Percentiles rank a stretch among this genome's conserved stretches.
Conservation (phyloP, 1,284 basidiomycete genomes). For the Coniophora puteana region DNA sequence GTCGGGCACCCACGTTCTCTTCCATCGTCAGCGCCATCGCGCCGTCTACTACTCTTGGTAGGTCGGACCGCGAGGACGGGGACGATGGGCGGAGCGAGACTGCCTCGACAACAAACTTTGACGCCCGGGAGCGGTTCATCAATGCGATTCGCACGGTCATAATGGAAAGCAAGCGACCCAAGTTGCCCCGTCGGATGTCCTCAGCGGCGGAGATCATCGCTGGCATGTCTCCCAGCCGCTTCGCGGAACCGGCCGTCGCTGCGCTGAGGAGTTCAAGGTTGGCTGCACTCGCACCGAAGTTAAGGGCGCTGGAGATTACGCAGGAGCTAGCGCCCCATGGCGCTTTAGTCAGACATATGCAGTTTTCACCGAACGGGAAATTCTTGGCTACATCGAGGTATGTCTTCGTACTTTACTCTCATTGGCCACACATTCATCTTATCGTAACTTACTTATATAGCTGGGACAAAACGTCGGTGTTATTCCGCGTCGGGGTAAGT, state of each 20-base stretch:
- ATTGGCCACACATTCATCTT: neutral
- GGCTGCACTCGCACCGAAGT: constrained; percentile 50
- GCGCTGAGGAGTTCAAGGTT: constrained; percentile 49
- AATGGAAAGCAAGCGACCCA: constrained; percentile 27
- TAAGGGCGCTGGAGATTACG: constrained; percentile 51
- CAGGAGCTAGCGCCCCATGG: constrained; percentile 42
- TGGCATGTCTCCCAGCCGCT: constrained; percentile 32
- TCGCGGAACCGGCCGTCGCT: constrained; percentile 35
- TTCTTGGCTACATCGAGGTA: constrained; percentile 35
- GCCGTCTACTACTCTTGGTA: too few relatives aligned
- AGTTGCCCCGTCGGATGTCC: constrained; percentile 21
- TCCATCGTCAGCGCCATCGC: constrained; percentile 19
- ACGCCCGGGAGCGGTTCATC: constrained; percentile 34
- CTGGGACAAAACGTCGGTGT: constrained; percentile 74
- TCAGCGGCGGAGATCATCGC: constrained; percentile 44
- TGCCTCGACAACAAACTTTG: constrained; percentile 19
- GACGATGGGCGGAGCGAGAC: constrained; percentile 23
- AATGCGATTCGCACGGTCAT: constrained; percentile 46
- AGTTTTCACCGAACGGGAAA: constrained; percentile 37
- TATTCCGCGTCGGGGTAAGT: constrained; percentile 66
- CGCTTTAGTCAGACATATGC: constrained; percentile 35
- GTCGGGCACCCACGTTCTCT: constrained; percentile 16
- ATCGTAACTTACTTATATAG: constrained; percentile 31
- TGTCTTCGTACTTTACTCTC: neutral
- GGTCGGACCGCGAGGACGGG: constrained; percentile 26